phyloP scores from a whole-genome alignment of 2,329 filamentous ascomycete genomes.

The Phaeoacremonium minimum region DNA sequence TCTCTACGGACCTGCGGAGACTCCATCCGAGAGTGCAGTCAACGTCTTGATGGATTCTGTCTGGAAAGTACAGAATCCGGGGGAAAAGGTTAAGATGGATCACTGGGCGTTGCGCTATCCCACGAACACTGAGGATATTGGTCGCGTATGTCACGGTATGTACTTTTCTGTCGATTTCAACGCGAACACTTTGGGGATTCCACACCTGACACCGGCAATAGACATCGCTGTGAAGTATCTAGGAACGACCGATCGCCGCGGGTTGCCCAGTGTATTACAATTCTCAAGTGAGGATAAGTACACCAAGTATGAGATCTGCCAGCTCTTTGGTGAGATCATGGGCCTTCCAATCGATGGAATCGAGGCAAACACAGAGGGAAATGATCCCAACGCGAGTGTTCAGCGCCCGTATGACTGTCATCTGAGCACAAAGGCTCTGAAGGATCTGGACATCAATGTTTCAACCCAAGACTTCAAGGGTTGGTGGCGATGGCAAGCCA shows the following conservation, averaged over 20 bases:
- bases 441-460: conserved; percentile 70
- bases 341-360: conserved; percentile 67
- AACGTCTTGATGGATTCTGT: conserved; percentile 76
- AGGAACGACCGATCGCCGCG: conserved; percentile 35
- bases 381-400: conserved; percentile 66
- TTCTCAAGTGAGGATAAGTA: conserved; percentile 82
- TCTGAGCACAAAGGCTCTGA: conserved; percentile 70
- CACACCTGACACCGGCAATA: conserved; percentile 18
- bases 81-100: conserved; percentile 69
- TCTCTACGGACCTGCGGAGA: conserved; percentile 73
- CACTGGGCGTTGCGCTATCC: conserved; percentile 82
- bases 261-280: conserved; percentile 69
- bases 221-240: conserved; percentile 71
- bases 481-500: conserved; percentile 72
- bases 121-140: conserved; percentile 86
- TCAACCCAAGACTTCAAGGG: conserved; percentile 68
- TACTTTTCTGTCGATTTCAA: conserved; percentile 11
- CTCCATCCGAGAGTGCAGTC: conserved; percentile 71
- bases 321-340: conserved; percentile 74
- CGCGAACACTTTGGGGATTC: conserved; percentile 1
- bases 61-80: conserved; percentile 65
- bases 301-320: conserved; percentile 88
- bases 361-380: conserved; percentile 64
- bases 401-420: conserved; percentile 86
- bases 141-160: conserved; percentile 66